Evolutionary conservation across 2,329 filamentous ascomycete genomes (phyloP), one percentile per base, ranked within the genome.

Genomic region (Tolypocladium endophyticum): DNA sequence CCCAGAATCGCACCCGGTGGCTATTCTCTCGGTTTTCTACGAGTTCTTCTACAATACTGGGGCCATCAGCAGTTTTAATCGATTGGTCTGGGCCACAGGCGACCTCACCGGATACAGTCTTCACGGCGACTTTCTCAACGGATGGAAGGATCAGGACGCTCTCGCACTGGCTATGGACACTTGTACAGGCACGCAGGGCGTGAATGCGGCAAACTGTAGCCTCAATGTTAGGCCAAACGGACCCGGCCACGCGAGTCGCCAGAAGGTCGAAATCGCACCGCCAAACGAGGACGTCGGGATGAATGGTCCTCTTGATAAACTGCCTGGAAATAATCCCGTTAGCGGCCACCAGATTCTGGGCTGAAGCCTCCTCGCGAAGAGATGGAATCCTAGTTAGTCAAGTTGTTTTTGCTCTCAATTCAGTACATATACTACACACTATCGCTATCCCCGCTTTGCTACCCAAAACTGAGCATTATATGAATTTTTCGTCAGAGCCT

Each of bases 381-480:
- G 4, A 33, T 33, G 30, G 30, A 33, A 33, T 33, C 8, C 30
- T 33, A 8, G 30, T 4, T 4, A 33, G 30, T 33, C 30, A 33
- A 33, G n/a, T n/a, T 33, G 30, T 33, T 33, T 33, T 8, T 33
- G 30, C 30, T 8, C 30, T 4, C 8, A 41, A 4, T 45, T 20
- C 23, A 7, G 43, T 7, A 23, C 12, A 47, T 47, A 47, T 23
- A 16, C n/a, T 14, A 16, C n/a, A 25, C 6, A 47, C 6, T 47
- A 12, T n/a, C 23, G 23, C 7, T 18, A 59, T 28, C 33, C n/a
- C n/a, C 30, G 33, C 41, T 61, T 65, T 2, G 78, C 81, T 4
- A 80, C 72, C 82, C 81, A 85, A 38, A 77, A 78, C 66, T 84
- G 81, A 30, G 80, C 81, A 58, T 76, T 71, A 61, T 84, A 85